A percentile compares a stretch with the other conserved stretches of the same genome.
These are phyloP conservation scores for Toxoplasma gondii DNA, from an alignment of 169 alveolate species.

Conservation along the genomic window DNA sequence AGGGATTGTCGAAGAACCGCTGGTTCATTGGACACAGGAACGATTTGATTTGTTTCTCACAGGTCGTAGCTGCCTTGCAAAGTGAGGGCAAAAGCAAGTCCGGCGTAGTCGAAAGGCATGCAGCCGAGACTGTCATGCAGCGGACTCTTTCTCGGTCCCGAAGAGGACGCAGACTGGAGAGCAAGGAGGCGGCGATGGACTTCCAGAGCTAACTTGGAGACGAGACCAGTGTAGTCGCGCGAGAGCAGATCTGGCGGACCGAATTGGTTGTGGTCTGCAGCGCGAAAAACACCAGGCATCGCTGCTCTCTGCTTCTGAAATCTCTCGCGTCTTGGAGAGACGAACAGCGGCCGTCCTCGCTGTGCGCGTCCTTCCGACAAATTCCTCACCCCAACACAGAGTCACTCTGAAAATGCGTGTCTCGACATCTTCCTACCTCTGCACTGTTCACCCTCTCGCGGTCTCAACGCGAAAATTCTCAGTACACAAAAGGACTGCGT, in stretches of 20 bases:
- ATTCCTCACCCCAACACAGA: too few species aligned
- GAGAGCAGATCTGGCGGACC: conserved; percentile 21
- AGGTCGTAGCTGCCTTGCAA: conserved; percentile 33
- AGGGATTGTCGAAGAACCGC: too few species aligned
- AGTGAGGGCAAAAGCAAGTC: background rate
- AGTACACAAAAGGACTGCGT: too few species aligned
- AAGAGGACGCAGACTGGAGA: background rate
- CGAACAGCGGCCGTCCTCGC: too few species aligned
- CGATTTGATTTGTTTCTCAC: background rate
- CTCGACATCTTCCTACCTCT: too few species aligned
- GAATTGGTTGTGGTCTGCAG: background rate
- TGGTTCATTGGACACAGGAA: too few species aligned
- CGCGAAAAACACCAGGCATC: background rate
- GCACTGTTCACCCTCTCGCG: too few species aligned
- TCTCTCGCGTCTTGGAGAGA: too few species aligned
- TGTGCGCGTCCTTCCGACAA: too few species aligned
- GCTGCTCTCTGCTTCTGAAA: too few species aligned
- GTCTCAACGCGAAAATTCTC: too few species aligned
- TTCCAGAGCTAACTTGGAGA: background rate
- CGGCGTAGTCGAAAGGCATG: conserved; percentile 22
- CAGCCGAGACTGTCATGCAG: background rate
- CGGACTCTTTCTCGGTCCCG: background rate
- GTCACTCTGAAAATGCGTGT: too few species aligned
- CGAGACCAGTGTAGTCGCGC: conserved; percentile 47
- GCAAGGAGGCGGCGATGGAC: background rate